Evolutionary conservation across 108 stramenopile genomes (phyloP), one percentile per base, ranked within the genome.

Genomic region (Pseudonitzschia multiseries): DNA sequence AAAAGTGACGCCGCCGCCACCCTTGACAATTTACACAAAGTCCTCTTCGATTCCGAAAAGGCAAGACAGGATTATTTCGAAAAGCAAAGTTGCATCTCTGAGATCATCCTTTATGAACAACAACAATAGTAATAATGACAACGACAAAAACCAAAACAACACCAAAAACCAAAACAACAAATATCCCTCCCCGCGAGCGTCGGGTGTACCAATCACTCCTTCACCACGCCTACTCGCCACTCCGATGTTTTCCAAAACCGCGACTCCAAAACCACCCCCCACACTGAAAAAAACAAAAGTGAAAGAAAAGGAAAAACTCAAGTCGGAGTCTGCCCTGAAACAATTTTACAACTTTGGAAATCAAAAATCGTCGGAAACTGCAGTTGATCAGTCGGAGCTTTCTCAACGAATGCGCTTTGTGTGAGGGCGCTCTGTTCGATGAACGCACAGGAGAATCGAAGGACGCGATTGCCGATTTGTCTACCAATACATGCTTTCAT

Each of bases 361-460:
- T 29, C 43, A 26, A 24, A 20, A 9, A 22, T 56, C 54, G 9
- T 26, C 63, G 13, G 13, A 33, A 57, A 33, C 52, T n/a, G 41
- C 8, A 31, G 20, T 51, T 72, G 63, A 68, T 43, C 18, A 66
- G 72, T 61, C 52, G 66, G 21, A 71, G 48, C 33, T 72, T 78
- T 50, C 24, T 40, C 31, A 68, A 78, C 36, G 77, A 78, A 31
- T 78, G 77, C 33, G 70, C 77, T 15, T 59, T 78, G 18, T 67
- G 66, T 22, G 64, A 78, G 20, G 71, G 67, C 24, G 41, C 41
- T 20, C 52, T 78, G 2, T 78, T 78, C 59, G 71, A 78, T 40
- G 27, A 59, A n/a, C 28, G 4, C 5, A 72, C 71, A 1, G 77
- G 77, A 31, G 56, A 60, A 22, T 57, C 77, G 5, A 56, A 12